Percentiles rank a stretch among this genome's conserved stretches.
Evolutionary conservation across 768 basidiomycete species (phyloP).

Genomic region (Psilocybe subaeruginosa): DNA sequence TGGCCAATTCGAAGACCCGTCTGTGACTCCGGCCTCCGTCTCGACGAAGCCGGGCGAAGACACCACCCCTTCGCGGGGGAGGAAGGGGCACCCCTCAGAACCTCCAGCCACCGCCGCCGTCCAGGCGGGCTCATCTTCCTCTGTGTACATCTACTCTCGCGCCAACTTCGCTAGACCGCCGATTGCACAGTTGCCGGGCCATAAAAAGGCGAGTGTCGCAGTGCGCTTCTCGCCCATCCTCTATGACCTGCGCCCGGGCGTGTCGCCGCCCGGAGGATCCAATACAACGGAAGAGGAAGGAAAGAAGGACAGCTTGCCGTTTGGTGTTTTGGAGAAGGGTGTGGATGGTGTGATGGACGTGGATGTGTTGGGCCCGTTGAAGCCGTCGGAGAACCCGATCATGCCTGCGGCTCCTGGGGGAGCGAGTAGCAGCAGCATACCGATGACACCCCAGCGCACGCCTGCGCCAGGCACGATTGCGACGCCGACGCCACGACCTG

Average conservation of each 20-base stretch:
- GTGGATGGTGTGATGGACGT: slow-evolving; percentile 63
- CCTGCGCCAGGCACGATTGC: slow-evolving; percentile 36
- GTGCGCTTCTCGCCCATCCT: slow-evolving; percentile 93
- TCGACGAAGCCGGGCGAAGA: slow-evolving; percentile 27
- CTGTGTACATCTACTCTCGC: slow-evolving; percentile 93
- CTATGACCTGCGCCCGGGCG: slow-evolving; percentile 81
- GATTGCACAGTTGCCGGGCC: slow-evolving; percentile 92
- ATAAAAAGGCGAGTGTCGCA: slow-evolving; percentile 94
- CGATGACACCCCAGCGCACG: slow-evolving; percentile 37
- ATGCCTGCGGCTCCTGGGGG: slow-evolving; percentile 5
- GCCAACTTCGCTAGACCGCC: slow-evolving; percentile 94
- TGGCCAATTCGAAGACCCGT: slow-evolving; percentile 95
- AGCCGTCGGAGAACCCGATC: slow-evolving; percentile 11
- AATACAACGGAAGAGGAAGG: slow-evolving; percentile 26
- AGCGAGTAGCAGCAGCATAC: slow-evolving; percentile 13
- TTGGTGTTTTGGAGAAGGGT: slow-evolving; percentile 70
- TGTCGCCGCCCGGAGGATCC: slow-evolving; percentile 41
- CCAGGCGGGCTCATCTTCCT: slow-evolving; percentile 49
- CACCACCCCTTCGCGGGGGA: slow-evolving; percentile 58
- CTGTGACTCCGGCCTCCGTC: slow-evolving; percentile 40
- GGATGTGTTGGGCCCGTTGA: slow-evolving; percentile 54
- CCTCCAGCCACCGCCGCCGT: slow-evolving; percentile 31
- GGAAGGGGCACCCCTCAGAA: slow-evolving; percentile 53
- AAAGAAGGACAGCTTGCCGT: slow-evolving; percentile 32
- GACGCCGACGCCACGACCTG: slow-evolving; percentile 51